Evolutionary conservation across 345 rosid species (phyloP), one percentile per base, ranked within the genome.

Genomic region (Turritis glabra): DNA sequence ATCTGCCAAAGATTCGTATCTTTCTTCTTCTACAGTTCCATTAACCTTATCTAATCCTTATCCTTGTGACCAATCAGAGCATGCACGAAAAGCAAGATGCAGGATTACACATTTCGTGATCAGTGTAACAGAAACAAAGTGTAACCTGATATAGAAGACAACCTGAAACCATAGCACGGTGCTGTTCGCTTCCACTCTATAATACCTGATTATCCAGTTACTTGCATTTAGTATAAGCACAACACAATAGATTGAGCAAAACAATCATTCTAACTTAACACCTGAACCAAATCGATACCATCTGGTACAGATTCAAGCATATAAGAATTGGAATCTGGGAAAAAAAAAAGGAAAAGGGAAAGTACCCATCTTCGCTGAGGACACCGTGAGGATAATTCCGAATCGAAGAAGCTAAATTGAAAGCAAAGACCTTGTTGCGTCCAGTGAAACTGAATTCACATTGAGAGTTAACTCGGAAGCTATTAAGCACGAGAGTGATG

Each of bases 161-260:
- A 95, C 99, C 99, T 95, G 99, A 95, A 92, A 95, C 99, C 99
- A 90, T 54, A 95, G 84, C 81, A 89, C 83, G 26, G 91, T 82
- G 71, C 69, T 79, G 73, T 90, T 86, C 7, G 23, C 85, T n/a
- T 80, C 83, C 72, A 86, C 92, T 79, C 79, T 92, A 81, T 95
- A 95, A 80, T 90, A 95, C 85, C 99, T 92, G 86, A 38, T 38
- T 12, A 47, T 26, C 41, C 66, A 56, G 7, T 26, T 11, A 44
- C 41, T 35, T 26, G 2, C 14, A 22, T 56, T 76, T 7, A 69
- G 68, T 47, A 60, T 5, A 59, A 58, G 18, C 52, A 46, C 7
- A 35, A 47, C 25, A 70, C 40, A 54, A 51, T 0, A 48, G 35
- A 67, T 46, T 54, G 33, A 46, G 18, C 48, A 71, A 19, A 43